Percentiles rank a stretch among this genome's conserved stretches.
These are phyloP conservation scores for Diaporthe longicolla DNA, from an alignment of 2,329 filamentous ascomycete species.

Conservation along the genomic window DNA sequence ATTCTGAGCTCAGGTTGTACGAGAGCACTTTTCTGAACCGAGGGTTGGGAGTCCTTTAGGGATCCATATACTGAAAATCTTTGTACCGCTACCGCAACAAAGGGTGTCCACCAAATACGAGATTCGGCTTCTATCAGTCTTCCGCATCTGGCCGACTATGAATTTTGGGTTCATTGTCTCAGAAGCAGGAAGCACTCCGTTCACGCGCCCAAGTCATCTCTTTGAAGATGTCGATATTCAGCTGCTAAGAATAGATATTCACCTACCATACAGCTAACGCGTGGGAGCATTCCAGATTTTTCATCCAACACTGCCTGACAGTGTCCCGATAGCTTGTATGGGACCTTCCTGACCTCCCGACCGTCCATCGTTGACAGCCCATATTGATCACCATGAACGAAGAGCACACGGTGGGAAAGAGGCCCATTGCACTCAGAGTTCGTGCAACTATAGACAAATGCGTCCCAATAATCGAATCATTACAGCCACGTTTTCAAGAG, in stretches of 20 bases:
- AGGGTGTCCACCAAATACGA: not conserved
- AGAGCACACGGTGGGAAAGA: not conserved
- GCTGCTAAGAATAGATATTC: slow-evolving; percentile 6
- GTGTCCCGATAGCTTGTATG: not conserved
- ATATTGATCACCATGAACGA: not conserved
- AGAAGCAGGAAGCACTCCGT: not conserved
- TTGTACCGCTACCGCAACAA: not conserved
- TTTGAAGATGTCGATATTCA: not conserved
- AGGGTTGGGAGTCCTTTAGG: no score
- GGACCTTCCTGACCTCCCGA: not conserved
- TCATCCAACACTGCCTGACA: not conserved
- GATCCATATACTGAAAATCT: no score
- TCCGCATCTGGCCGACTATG: not conserved
- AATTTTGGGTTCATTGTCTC: slow-evolving; percentile 8
- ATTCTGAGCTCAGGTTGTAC: no score
- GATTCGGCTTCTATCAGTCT: not conserved
- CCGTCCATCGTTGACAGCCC: not conserved
- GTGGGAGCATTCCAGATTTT: not conserved
- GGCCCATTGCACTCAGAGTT: no score
- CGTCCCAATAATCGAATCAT: not conserved
- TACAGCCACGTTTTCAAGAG: not conserved
- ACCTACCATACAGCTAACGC: not conserved
- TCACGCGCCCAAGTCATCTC: not conserved
- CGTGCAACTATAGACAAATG: not conserved
- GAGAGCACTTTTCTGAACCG: no score